Conservation (phyloP, 2,329 filamentous ascomycete genomes). For the Hypoxylon sp. region DNA sequence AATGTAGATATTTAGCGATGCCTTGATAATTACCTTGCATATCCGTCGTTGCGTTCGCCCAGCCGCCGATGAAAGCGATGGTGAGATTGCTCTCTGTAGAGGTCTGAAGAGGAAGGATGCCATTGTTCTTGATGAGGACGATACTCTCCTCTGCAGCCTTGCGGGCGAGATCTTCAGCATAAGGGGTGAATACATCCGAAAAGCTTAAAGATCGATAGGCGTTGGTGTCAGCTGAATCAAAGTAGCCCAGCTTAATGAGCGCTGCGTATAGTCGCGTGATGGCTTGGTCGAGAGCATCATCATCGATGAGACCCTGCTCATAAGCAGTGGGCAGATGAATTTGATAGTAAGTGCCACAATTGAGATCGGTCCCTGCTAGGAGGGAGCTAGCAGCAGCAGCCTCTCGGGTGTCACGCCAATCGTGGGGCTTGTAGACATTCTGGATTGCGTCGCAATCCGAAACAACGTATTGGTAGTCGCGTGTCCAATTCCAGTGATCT, state of each 20-base stretch:
- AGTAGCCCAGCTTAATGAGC: conserved; percentile 53
- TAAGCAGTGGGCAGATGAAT: conserved; percentile 52
- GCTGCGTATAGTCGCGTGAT: conserved; percentile 52
- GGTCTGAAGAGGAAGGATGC: conserved; percentile 45
- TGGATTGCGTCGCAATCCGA: conserved; percentile 76
- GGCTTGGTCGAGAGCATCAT: conserved; percentile 50
- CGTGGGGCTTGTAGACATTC: conserved; percentile 65
- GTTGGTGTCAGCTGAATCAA: conserved; percentile 50
- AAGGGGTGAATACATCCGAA: conserved; percentile 46
- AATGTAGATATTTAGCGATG: conserved; percentile 67
- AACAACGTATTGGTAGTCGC: conserved; percentile 73
- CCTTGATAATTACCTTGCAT: conserved; percentile 62
- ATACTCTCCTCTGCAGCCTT: conserved; percentile 49
- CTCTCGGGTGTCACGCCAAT: conserved; percentile 54
- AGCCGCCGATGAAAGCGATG: conserved; percentile 45
- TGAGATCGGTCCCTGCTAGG: conserved; percentile 56
- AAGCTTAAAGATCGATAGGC: conserved; percentile 46
- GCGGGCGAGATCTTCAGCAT: conserved; percentile 47
- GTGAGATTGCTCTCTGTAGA: conserved; percentile 43
- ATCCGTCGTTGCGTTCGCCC: conserved; percentile 50
- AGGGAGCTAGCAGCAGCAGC: conserved; percentile 55
- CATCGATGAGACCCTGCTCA: conserved; percentile 51
- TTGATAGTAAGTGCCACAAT: conserved; percentile 52
- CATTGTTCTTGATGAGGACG: conserved; percentile 51
- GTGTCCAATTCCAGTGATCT: conserved; percentile 75